Evolutionary conservation across 2,329 filamentous ascomycete genomes (phyloP), one percentile per base, ranked within the genome.

Genomic region (Scopulariopsis brevicaulis): DNA sequence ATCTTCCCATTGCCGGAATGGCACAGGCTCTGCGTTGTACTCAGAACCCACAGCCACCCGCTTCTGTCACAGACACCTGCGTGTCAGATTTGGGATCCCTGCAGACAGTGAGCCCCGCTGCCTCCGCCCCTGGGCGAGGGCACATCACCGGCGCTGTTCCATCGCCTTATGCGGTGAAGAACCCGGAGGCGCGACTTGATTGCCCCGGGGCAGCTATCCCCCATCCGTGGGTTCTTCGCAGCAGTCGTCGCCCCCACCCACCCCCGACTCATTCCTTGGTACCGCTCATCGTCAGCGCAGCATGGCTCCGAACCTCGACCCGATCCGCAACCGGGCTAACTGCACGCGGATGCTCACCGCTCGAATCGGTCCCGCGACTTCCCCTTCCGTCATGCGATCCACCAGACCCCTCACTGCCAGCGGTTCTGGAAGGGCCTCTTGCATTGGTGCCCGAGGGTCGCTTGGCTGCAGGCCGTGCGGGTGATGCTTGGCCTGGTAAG

Each of bases 381-480:
- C 46, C 46, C 20, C 11, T 46, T 46, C 20, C 20, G 46, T 50
- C 40, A 18, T n/a, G 40, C 40, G n/a, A 14, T n/a, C 40, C 11
- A 15, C 15, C 40, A n/a, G n/a, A n/a, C n/a, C 40, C 20, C 20
- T 24, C 46, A 8, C 46, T 50, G 40, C 37, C 37, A n/a, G 37
- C 28, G 50, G 43, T 24, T 35, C 46, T 25, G n/a, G 40, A 51
- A 50, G 25, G 25, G 25, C 5, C 46, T 35, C 40, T 56, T 56
- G 55, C 55, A 56, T 56, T 56, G 55, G 43, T 50, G 55, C 55
- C 55, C 55, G 55, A 56, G 55, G 32, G 18, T 35, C 55, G 25
- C 43, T 56, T 51, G 25, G n/a, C 32, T 48, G 43, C 40, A 46
- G 37, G 40, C 40, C 20, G 55, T 51, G 25, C 55, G 51, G 55